Evolutionary conservation across 2,329 filamentous ascomycete species (phyloP).

Genomic region (Leptographium flavum): DNA sequence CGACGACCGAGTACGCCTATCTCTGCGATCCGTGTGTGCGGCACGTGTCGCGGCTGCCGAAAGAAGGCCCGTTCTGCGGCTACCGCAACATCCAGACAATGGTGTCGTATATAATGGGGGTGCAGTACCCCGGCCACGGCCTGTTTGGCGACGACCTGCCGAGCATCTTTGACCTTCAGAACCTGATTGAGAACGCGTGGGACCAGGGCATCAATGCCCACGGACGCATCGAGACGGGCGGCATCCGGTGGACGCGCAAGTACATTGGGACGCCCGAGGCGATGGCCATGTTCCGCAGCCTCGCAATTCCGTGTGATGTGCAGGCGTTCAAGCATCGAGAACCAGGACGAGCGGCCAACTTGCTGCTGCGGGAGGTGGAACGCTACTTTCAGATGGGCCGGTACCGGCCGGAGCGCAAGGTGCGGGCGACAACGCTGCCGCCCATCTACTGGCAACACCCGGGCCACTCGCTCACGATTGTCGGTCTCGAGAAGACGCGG

Average conservation of each 20-base stretch:
- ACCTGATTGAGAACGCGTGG: slow-evolving; percentile 80
- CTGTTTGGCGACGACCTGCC: slow-evolving; percentile 50
- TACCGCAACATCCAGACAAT: slow-evolving; percentile 94
- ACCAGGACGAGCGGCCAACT: slow-evolving; percentile 31
- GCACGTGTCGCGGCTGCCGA: slow-evolving; percentile 70
- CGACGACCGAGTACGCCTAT: slow-evolving; percentile 54
- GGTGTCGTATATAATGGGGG: slow-evolving; percentile 58
- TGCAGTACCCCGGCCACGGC: slow-evolving; percentile 39
- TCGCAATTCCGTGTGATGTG: slow-evolving; percentile 55
- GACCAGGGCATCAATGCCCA: slow-evolving; percentile 65
- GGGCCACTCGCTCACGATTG: slow-evolving; percentile 79
- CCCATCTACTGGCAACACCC: slow-evolving; percentile 86
- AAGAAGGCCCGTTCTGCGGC: slow-evolving; percentile 81
- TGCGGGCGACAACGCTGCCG: slow-evolving; percentile 58
- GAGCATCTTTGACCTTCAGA: slow-evolving; percentile 68
- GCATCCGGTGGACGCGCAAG: slow-evolving; percentile 76
- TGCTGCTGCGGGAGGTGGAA: slow-evolving; percentile 55
- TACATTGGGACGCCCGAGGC: slow-evolving; percentile 92
- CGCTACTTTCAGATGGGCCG: slow-evolving; percentile 55
- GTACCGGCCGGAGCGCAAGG: slow-evolving; percentile 37
- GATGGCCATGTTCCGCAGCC: slow-evolving; percentile 59
- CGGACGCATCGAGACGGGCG: slow-evolving; percentile 69
- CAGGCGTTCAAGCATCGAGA: slow-evolving; percentile 40
- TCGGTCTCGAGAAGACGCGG: slow-evolving; percentile 61
- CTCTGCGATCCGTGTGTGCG: slow-evolving; percentile 62